Base-by-base conservation (phyloP, 1,284 basidiomycete genomes). In the Trichosporon faecale region DNA sequence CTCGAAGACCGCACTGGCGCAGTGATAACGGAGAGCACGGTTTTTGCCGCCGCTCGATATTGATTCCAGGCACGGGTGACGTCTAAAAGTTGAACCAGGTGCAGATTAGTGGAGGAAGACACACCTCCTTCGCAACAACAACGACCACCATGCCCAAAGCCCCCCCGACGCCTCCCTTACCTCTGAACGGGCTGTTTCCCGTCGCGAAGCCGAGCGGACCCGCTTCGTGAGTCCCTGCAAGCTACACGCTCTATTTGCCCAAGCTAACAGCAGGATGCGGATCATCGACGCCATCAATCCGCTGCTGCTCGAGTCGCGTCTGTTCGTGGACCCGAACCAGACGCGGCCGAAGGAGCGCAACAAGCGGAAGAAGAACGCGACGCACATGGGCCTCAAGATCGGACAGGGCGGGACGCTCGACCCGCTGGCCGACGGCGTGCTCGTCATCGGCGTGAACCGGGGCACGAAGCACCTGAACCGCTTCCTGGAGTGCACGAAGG, bases 401-500 rank as follows among this genome's bases (percentile, higher is more conserved):
- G 83, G 83, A 2, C 83, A 84, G 90, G 65, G 79, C 72, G 73
- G 81, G 18, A 99, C 97, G 2, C 85, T 99, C 61, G 97, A 99
- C 85, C 97, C 97, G 12, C 87, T 99, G 21, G 97, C 97, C 55
- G 82, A 88, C 61, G 92, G 92, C 67, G 88, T 92, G 61, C 75
- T 90, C 25, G 95, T 98, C 64, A 86, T 99, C 66, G 97, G 95
- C 55, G 86, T 98, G 33, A 92, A 92, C 31, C 91, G 89, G 78
- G 96, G 90, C 18, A 99, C 97, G 1, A 99, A 98, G 85, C 89
- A 90, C 73, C 86, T 99, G 37, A 86, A 88, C 40, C 87, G 91
- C 68, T 97, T 98, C 80, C 86, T 99, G 65, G 89, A 93, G 77
- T 96, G 96, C 80, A 89, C 91, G 33, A 99, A 99, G 88, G 93